Conservation (phyloP, 2,329 filamentous ascomycete species). For the Dendrostoma leiphaemia region DNA sequence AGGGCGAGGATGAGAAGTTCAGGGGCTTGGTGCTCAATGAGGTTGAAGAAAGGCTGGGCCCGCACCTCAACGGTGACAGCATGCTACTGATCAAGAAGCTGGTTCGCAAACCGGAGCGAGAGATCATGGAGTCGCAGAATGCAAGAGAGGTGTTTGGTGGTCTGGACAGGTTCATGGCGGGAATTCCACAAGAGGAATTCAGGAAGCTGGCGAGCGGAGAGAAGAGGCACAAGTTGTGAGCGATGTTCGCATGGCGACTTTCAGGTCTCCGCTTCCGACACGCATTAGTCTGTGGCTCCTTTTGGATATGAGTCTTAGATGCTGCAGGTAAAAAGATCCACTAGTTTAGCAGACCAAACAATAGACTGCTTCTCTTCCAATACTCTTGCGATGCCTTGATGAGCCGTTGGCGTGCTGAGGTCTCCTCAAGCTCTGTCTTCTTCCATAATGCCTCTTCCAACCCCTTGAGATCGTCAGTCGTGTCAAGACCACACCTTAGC, state of each 20-base stretch:
- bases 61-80: conserved; percentile 76
- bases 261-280: too few species aligned
- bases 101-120: conserved; percentile 71
- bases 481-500: conserved; percentile 35
- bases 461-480: conserved; percentile 33
- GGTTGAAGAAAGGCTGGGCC: conserved; percentile 76
- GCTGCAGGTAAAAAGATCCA: conserved; percentile 14
- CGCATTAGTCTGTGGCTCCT: too few species aligned
- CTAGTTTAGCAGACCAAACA: conserved; percentile 73
- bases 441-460: conserved; percentile 46
- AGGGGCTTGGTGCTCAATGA: conserved; percentile 69
- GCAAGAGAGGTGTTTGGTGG: conserved; percentile 84
- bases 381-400: conserved; percentile 68
- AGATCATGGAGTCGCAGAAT: conserved; percentile 72
- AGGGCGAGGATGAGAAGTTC: conserved; percentile 68
- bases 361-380: conserved; percentile 76
- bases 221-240: conserved; percentile 90
- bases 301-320: conserved; percentile 2
- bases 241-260: not conserved
- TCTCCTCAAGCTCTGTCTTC: conserved; percentile 47
- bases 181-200: conserved; percentile 87
- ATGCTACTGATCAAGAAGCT: conserved; percentile 82
- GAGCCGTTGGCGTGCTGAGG: conserved; percentile 51
- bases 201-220: conserved; percentile 77
- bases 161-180: conserved; percentile 74